phyloP scores from a whole-genome alignment of 805 yeast genomes.

The Candida hungchunana region DNA sequence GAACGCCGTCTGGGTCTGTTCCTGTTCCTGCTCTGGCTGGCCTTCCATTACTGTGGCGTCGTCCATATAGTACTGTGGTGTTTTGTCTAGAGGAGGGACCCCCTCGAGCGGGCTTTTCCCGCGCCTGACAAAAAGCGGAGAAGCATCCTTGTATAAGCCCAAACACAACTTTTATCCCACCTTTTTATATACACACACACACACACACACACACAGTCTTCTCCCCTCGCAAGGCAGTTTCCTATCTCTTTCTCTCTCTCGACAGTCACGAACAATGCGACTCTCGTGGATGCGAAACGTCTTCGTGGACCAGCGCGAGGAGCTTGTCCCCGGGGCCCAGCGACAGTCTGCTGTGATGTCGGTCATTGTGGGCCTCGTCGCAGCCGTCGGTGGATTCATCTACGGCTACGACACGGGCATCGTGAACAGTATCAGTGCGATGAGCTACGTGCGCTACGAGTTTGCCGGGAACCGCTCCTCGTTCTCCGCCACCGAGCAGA shows the following conservation, averaged over 20 bases:
- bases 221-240: no score
- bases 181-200: no score
- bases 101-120: no score
- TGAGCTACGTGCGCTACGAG: conserved; percentile 57
- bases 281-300: conserved; percentile 14
- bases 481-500: conserved; percentile 60
- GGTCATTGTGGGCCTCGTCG: conserved; percentile 68
- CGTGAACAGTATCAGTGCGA: conserved; percentile 73
- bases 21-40: conserved; percentile 1
- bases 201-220: no score
- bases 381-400: conserved; percentile 87
- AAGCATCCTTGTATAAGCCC: no score
- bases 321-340: conserved; percentile 27
- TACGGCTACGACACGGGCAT: conserved; percentile 91
- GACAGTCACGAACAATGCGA: no score
- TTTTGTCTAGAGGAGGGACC: no score
- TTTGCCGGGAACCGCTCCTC: conserved; percentile 44
- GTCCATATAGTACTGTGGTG: no score
- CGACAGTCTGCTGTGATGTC: conserved; percentile 58
- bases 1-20: conserved; percentile 1
- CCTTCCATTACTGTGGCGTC: no score
- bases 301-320: conserved; percentile 17
- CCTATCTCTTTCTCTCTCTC: no score
- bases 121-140: no score
- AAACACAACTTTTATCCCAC: no score